Evolutionary conservation across 257 asterid species (phyloP), one percentile per base, ranked within the genome.

Genomic region (Fraxinus pennsylvanica): DNA sequence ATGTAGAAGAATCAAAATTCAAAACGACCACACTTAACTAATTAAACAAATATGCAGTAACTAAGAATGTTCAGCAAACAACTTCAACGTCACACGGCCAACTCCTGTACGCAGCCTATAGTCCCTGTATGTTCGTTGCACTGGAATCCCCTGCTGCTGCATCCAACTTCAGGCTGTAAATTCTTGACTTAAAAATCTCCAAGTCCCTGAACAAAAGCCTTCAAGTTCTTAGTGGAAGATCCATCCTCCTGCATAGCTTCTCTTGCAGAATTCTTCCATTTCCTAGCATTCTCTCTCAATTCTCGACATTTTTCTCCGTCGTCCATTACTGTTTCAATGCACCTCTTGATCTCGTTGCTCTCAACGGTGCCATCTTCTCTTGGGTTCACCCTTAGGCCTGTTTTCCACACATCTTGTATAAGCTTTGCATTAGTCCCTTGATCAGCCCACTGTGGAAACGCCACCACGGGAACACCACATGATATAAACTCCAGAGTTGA

Each of bases 201-300:
- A 17, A 52, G 63, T 52, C 22, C 73, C 71, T 71, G 38, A 43
- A 76, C 74, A 69, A 63, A 63, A 19, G 54, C 54, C 27, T 76
- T 76, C 17, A 81, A 73, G 77, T 70, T 78, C 43, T 41, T 59
- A 14, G 65, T 67, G 12, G 82, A 82, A 1, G 85, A 78, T 57
- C 85, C 85, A 68, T 67, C 82, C 32, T 82, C 85, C 30, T 45
- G 43, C 75, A 70, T 70, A 9, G 85, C 71, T 43, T 78, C 83
- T 69, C 73, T 79, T 0, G 81, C 85, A 19, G 76, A 82, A 45
- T 70, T 21, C 32, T 35, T 78, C 83, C 80, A 82, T n/a, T 78
- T 82, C 80, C 21, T 43, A 0, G 76, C 76, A 77, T 73, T 81
- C n/a, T 50, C 78, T 30, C 74, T 78, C 43, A 78, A 30, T 36